Evolutionary conservation across 768 basidiomycete genomes (phyloP).

Genomic region (Ramaria rubella): DNA sequence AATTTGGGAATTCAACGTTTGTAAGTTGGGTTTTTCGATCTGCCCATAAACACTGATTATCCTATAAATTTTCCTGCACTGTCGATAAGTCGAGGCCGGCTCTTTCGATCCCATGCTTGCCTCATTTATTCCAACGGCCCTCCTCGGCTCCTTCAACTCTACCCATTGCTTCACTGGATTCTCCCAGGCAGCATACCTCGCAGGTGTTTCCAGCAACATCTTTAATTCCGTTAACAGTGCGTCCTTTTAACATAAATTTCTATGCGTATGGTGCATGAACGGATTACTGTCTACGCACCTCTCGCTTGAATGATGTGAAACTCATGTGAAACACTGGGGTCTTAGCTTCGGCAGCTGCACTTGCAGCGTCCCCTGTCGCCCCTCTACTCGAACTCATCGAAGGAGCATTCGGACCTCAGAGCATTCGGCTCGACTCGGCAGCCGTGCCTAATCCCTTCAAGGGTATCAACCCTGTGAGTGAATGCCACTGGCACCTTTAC

Average conservation of each 20-base stretch:
- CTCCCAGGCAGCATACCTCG: conserved; percentile 30
- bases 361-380: conserved; percentile 18
- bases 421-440: conserved; percentile 23
- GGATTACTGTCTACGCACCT: background rate
- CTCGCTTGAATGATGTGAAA: conserved; percentile 15
- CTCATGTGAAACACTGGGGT: background rate
- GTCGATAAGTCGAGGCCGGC: conserved; percentile 31
- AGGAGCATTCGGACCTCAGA: conserved; percentile 8
- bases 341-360: background rate
- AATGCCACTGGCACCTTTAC: background rate
- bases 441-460: conserved; percentile 34
- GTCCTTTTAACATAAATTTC: too few species aligned
- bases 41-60: background rate
- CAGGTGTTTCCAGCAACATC: conserved; percentile 35
- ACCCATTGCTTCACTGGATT: conserved; percentile 28
- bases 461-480: conserved; percentile 24
- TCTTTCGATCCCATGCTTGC: conserved; percentile 38
- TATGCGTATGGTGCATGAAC: background rate
- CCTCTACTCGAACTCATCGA: conserved; percentile 23
- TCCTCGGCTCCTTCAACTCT: conserved; percentile 31
- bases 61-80: too few species aligned
- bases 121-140: conserved; percentile 40
- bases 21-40: background rate
- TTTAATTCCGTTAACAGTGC: conserved; percentile 23
- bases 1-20: conserved; percentile 30